Percentiles rank a stretch among this genome's conserved stretches.
Conservation (phyloP, 345 rosid species). For the Gossypioides kirkii region DNA sequence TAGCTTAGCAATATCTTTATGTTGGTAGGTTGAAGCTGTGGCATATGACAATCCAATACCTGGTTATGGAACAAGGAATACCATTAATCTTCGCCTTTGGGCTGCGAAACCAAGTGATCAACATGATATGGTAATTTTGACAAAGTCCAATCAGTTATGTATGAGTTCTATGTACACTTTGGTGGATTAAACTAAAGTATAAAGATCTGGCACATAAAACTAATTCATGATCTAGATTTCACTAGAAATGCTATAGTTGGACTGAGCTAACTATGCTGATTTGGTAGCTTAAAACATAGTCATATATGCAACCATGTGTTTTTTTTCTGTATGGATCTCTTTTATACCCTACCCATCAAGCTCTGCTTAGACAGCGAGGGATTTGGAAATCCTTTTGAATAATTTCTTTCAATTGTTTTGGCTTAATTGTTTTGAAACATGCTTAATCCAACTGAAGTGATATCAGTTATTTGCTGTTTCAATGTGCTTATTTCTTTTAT, state of each 20-base stretch:
- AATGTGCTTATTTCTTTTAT: not conserved
- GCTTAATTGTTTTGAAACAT: not conserved
- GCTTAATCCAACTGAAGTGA: not conserved
- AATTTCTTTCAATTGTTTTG: not conserved
- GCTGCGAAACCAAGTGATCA: slow-evolving; percentile 46
- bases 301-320: not conserved
- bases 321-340: not conserved
- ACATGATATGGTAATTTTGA: slow-evolving; percentile 32
- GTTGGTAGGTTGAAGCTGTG: slow-evolving; percentile 44
- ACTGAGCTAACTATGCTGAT: not conserved
- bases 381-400: not conserved
- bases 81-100: slow-evolving; percentile 46
- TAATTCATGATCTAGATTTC: not conserved
- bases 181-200: not conserved
- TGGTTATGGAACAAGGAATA: slow-evolving; percentile 48
- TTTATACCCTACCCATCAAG: not conserved
- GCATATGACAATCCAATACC: slow-evolving; percentile 54
- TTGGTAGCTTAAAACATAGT: not conserved
- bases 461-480: not conserved
- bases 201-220: not conserved
- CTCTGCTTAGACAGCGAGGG: not conserved
- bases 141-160: not conserved
- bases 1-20: slow-evolving; percentile 9
- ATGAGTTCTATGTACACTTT: not conserved
- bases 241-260: not conserved